phyloP scores from a whole-genome alignment of 2,329 filamentous ascomycete genomes.

The Rhinocladiella similis region DNA sequence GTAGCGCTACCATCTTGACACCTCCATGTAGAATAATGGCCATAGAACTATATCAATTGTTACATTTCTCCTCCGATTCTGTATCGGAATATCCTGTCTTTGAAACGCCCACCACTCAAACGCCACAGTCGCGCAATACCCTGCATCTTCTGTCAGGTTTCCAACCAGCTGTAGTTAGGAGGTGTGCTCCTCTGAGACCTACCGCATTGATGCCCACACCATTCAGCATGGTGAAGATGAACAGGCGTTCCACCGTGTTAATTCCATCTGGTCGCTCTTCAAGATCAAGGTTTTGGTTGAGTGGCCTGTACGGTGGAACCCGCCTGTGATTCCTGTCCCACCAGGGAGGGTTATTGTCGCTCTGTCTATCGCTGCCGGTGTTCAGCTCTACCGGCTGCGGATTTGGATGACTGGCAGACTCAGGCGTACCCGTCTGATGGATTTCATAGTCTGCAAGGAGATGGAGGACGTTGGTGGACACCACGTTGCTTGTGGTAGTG shows the following conservation, averaged over 20 bases:
- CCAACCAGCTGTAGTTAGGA: too few relatives aligned
- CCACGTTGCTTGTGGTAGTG: background rate
- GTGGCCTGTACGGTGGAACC: constrained; percentile 49
- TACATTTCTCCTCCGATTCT: background rate
- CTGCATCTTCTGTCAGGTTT: too few relatives aligned
- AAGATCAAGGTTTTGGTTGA: background rate
- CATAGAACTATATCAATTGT: too few relatives aligned
- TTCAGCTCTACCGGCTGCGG: too few relatives aligned
- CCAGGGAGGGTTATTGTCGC: constrained; percentile 21
- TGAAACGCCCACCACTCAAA: background rate
- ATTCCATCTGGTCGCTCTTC: background rate
- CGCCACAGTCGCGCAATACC: background rate
- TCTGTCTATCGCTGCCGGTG: too few relatives aligned
- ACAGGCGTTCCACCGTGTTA: constrained; percentile 5
- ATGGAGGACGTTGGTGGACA: background rate
- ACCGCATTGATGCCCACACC: constrained; percentile 2
- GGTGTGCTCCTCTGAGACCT: too few relatives aligned
- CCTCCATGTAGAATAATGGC: too few relatives aligned
- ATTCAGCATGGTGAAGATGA: constrained; percentile 6
- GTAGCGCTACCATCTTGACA: too few relatives aligned
- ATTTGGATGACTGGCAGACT: too few relatives aligned
- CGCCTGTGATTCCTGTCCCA: constrained; percentile 52
- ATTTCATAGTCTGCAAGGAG: background rate
- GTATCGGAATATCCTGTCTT: background rate
- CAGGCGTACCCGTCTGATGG: too few relatives aligned